Evolutionary conservation across 1,139 yeast species (phyloP).

Genomic region (Hyphopichia buzzinii): DNA sequence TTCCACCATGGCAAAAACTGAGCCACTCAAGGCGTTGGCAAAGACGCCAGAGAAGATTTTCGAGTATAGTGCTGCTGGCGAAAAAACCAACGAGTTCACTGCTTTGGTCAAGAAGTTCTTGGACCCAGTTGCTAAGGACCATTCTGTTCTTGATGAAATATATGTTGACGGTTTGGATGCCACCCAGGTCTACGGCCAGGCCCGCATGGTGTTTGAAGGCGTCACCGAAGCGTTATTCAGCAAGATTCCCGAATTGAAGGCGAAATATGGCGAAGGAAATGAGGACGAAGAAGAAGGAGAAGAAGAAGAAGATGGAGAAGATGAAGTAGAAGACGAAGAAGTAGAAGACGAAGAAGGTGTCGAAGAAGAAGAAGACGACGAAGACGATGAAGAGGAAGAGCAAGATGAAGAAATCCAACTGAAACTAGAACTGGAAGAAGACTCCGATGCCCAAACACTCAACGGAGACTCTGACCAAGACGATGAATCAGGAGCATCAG

Average conservation of each 20-base stretch:
- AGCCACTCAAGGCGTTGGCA: constrained; percentile 8
- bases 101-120: constrained; percentile 50
- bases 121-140: constrained; percentile 63
- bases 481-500: constrained; percentile 10
- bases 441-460: constrained; percentile 7
- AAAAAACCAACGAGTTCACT: constrained; percentile 24
- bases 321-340: constrained; percentile 16
- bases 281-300: constrained; percentile 3
- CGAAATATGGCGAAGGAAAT: constrained; percentile 15
- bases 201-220: constrained; percentile 64
- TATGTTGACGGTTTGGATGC: constrained; percentile 86
- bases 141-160: constrained; percentile 77
- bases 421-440: constrained; percentile 8
- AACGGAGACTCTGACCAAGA: constrained; percentile 15
- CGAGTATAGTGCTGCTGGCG: constrained; percentile 10
- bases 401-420: constrained; percentile 13
- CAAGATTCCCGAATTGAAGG: constrained; percentile 41
- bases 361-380: constrained; percentile 20
- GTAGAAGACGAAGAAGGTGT: constrained; percentile 18
- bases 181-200: constrained; percentile 91
- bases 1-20: neutral
- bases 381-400: constrained; percentile 18
- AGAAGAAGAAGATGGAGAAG: constrained; percentile 4
- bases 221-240: constrained; percentile 38
- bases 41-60: constrained; percentile 28